phyloP scores from a whole-genome alignment of 192 early-diverging fungal species.

The Coemansia sp. region DNA sequence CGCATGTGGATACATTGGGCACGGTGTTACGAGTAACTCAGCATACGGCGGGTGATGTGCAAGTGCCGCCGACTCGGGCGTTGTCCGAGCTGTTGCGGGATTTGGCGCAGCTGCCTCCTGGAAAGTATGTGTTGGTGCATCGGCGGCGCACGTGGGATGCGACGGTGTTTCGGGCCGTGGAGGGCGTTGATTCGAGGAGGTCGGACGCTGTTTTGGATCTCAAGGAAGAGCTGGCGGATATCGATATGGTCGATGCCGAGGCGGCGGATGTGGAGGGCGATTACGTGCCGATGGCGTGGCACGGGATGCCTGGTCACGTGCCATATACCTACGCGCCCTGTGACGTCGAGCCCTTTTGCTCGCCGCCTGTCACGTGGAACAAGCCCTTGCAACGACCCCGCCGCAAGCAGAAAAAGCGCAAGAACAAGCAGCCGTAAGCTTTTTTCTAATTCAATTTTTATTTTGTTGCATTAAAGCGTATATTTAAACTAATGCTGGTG shows the following conservation, averaged over 20 bases:
- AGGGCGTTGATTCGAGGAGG: conserved; percentile 2
- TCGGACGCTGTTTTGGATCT: conserved; percentile 31
- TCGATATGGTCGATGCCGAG: background rate
- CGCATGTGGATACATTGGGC: conserved; percentile 23
- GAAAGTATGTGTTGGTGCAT: conserved; percentile 44
- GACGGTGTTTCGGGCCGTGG: conserved; percentile 41
- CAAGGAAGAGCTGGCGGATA: conserved; percentile 20
- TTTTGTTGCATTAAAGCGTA: background rate
- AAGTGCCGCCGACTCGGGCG: conserved; percentile 38
- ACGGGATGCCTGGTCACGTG: conserved; percentile 26
- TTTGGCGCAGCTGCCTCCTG: conserved; percentile 17
- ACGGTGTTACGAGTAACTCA: conserved; percentile 12
- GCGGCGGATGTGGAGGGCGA: conserved; percentile 32
- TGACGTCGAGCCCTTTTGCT: conserved; percentile 16
- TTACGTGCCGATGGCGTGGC: conserved; percentile 43
- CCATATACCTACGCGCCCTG: conserved; percentile 46
- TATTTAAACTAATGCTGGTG: conserved; percentile 62
- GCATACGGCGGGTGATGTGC: conserved; percentile 20
- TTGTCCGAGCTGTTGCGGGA: conserved; percentile 28
- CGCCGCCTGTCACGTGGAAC: conserved; percentile 9
- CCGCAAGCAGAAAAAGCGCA: conserved; percentile 8
- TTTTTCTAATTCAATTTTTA: background rate
- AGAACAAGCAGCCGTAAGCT: background rate
- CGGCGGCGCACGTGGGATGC: conserved; percentile 47
- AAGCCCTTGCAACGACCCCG: background rate